Evolutionary conservation across 164 flowering plant species (phyloP), one percentile per base, ranked within the genome.

Genomic region (Nymphaea colorata): DNA sequence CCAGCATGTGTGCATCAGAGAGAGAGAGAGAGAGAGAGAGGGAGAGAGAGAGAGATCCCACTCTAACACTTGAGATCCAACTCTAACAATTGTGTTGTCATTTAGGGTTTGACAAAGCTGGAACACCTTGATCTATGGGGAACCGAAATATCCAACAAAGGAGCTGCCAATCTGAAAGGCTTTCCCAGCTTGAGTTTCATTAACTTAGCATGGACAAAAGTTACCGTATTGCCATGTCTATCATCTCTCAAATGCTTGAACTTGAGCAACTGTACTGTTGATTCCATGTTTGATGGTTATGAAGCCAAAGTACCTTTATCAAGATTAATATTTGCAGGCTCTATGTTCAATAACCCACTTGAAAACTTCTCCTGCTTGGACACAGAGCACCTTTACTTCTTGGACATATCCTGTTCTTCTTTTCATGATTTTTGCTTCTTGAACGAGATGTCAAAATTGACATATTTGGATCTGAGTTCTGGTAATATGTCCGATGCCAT

Each of bases 101-200:
- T 14, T 17, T 73, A 94, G 99, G 89, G 75, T 5, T 77, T 94
- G 64, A 84, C 80, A 72, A 81, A 86, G 51, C 77, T 89, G 66
- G 79, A 90, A 68, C 68, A 87, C 75, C 83, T 91, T 61, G 98
- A 91, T 67, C 76, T 94, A 36, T 94, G 99, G 99, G 96, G 99
- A 42, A 91, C 92, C 74, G 79, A 81, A 66, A 73, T 94, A 79
- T 79, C 98, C 12, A 76, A 91, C 63, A 60, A 74, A 64, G 96
- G 96, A 45, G 87, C 75, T 66, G 55, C 57, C 63, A 15, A 76
- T 70, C 83, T 94, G 65, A 72, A 68, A 68, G 70, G 15, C 67
- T 90, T 90, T 51, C 83, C 85, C 16, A 76, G 74, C 66, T 77
- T 94, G 82, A 90, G 71, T 71, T 86, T 77, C 78, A 78, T 94